Evolutionary conservation across 345 rosid species (phyloP).

Genomic region (Linum lewisii): DNA sequence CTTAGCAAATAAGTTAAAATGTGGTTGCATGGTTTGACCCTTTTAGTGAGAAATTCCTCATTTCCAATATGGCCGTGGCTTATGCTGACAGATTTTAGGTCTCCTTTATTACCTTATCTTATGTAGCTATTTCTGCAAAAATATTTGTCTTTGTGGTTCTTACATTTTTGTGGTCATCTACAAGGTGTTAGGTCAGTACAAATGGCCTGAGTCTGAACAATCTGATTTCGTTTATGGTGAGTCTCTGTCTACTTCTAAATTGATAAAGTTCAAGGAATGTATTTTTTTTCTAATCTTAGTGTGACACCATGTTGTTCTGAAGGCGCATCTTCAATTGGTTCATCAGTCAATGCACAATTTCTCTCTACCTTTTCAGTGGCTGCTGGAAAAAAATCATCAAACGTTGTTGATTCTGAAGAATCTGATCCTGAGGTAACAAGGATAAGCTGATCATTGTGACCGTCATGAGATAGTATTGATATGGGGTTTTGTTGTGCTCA

Average conservation of each 20-base stretch:
- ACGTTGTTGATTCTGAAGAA: conserved; percentile 61
- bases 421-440: conserved; percentile 85
- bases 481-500: not conserved
- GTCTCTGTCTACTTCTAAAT: conserved; percentile 15
- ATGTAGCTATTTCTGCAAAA: not conserved
- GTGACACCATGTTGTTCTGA: conserved; percentile 16
- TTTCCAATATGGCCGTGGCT: not conserved
- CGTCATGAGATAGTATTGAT: not conserved
- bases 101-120: conserved; percentile 1
- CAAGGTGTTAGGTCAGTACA: conserved; percentile 64
- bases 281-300: not conserved
- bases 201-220: conserved; percentile 78
- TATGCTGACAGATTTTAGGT: not conserved
- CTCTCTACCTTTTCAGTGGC: conserved; percentile 78
- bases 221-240: conserved; percentile 74
- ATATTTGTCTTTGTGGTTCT: conserved; percentile 7
- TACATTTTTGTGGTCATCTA: conserved; percentile 5
- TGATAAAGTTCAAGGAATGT: not conserved
- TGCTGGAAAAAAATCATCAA: conserved; percentile 56
- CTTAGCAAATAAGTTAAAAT: not conserved
- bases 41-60: not conserved
- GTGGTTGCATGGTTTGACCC: not conserved
- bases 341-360: conserved; percentile 59
- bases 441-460: not conserved
- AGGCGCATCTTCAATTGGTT: conserved; percentile 85